Conservation (phyloP, 176 grass and related monocot genomes). For the Zea luxurians region DNA sequence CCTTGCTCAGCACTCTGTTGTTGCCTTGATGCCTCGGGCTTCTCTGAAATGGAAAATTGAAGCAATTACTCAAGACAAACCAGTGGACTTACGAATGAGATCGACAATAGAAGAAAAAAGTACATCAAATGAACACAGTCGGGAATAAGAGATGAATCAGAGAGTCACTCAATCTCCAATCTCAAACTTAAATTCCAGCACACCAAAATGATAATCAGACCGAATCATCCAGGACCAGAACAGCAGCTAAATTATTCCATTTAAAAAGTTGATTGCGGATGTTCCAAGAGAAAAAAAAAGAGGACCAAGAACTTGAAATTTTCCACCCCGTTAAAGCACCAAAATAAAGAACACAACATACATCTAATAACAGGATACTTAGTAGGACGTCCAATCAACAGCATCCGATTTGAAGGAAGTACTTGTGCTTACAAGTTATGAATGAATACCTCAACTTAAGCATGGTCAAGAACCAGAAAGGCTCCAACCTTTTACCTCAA, state of each 20-base stretch:
- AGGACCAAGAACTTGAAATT: background rate
- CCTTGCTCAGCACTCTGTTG: slow-evolving; percentile 62
- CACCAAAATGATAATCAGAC: background rate
- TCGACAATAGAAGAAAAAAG: background rate
- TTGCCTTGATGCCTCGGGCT: slow-evolving; percentile 57
- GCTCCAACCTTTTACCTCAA: slow-evolving; percentile 31
- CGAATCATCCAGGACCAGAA: background rate
- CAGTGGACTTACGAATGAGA: background rate
- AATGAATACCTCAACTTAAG: slow-evolving; percentile 6
- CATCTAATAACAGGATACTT: slow-evolving; percentile 7
- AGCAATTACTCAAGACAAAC: slow-evolving; percentile 27
- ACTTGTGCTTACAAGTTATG: background rate
- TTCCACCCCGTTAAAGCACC: background rate
- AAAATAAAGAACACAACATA: background rate
- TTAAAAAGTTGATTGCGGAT: background rate
- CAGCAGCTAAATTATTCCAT: background rate
- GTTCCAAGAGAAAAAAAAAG: background rate
- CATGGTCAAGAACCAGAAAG: slow-evolving; percentile 24
- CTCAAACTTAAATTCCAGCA: background rate
- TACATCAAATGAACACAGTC: background rate
- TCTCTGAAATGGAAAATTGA: slow-evolving; percentile 55
- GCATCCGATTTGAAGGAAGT: slow-evolving; percentile 12
- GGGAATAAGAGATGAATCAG: slow-evolving; percentile 3
- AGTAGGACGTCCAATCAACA: background rate
- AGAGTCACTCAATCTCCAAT: background rate